Conservation (phyloP, 139 green algal species). For the Nannochloris sp. region DNA sequence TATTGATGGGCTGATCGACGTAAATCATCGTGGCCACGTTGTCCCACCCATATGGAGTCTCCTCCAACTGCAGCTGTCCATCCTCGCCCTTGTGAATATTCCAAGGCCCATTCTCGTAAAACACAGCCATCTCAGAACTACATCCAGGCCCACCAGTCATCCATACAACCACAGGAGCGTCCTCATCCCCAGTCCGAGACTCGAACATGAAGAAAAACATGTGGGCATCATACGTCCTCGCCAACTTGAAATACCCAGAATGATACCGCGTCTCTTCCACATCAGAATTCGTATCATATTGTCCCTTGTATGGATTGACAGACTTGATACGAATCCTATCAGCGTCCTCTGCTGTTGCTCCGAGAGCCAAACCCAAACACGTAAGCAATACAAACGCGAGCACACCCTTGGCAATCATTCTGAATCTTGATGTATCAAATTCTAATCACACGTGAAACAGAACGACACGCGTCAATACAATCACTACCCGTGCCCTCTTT, state of each 20-base stretch:
- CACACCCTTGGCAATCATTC: no score
- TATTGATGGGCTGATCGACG: constrained; percentile 90
- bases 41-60: constrained; percentile 50
- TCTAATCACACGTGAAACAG: no score
- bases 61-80: constrained; percentile 33
- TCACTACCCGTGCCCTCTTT: no score
- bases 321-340: no score
- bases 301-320: no score
- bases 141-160: constrained; percentile 88
- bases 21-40: constrained; percentile 5
- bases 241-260: constrained; percentile 62
- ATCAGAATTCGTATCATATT: no score
- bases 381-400: no score
- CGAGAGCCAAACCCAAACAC: no score
- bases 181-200: constrained; percentile 23
- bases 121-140: constrained; percentile 79
- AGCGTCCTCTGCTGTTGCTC: no score
- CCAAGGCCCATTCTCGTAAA: constrained; percentile 70
- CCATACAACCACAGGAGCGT: constrained; percentile 56
- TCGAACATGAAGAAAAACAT: constrained; percentile 92
- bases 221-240: constrained; percentile 42
- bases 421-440: no score
- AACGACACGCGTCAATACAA: no score
- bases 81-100: constrained; percentile 47
- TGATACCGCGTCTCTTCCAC: no score